Base-by-base conservation (phyloP, 2,329 filamentous ascomycete genomes). In the Aspergillus japonicus region DNA sequence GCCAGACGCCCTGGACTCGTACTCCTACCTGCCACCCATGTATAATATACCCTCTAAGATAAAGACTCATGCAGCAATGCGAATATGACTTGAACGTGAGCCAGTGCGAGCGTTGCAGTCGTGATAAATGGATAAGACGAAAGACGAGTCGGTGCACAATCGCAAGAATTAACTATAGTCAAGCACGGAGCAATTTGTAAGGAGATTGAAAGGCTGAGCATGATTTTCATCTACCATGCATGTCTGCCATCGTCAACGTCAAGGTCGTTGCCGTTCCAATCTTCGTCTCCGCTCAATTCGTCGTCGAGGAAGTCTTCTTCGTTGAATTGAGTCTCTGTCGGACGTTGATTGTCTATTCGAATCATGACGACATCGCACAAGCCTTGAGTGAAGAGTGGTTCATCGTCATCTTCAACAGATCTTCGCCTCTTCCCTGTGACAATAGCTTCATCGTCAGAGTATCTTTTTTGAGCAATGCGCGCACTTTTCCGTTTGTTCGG, bases 261-360 rank as follows among this genome's bases (percentile, higher is more conserved):
- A 26, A 66, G 58, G 44, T 81, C 80, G 47, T 79, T 76, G 8
- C 82, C 84, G 58, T 81, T 79, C 85, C 85, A 88, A 62, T 88
- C 85, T 60, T 86, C 85, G 66, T 88, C 85, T 4, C 82, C 85
- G 68, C 83, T 86, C 1, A 76, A 72, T 67, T 87, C 85, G 23
- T 80, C 81, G 64, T 88, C 85, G 2, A 87, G 76, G 62, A 88
- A 87, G 64, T 88, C 83, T 31, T 76, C 78, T 63, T 87, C 85
- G 26, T 80, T 82, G 66, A 81, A 85, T 49, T 86, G 82, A 48
- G 81, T 79, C 59, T 87, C 85, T 4, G 81, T 79, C 1, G 86
- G 86, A 6, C 86, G 81, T 64, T 84, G 81, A 65, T 88, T 87
- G 67, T 87, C 85, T 56, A 88, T 85, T 26, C 81, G 79, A 54